Evolutionary conservation across 495 filamentous ascomycete genomes (phyloP), one percentile per base, ranked within the genome.

Genomic region (Daldinia concentrica): DNA sequence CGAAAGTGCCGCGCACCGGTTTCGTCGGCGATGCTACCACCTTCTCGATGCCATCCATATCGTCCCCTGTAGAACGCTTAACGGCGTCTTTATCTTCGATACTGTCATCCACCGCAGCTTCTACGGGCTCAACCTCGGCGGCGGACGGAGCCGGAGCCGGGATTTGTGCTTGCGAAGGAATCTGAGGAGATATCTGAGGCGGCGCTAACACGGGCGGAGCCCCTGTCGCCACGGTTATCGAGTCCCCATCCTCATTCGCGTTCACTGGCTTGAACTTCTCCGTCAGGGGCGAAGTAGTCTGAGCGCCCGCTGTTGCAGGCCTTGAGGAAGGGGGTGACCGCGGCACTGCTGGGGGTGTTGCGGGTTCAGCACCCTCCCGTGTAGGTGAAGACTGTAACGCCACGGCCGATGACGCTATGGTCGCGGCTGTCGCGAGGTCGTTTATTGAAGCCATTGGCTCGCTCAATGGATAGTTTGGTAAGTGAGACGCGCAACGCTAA

Each of bases 1-100:
- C 89, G 43, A 99, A 88, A 34, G 91, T 86, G 55, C 93, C 93
- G 71, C 92, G 87, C 71, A 74, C 75, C 11, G 77, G 71, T 55
- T 62, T 65, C 70, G 19, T 19, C 27, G 19, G 69, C 30, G 39
- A 61, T 17, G 56, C 59, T 48, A 15, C 36, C 15, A 62, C 65
- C 30, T 34, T 57, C 64, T 75, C 76, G 3, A 74, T 55, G 54
- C 74, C 76, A 22, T 63, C 71, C 67, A 73, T 73, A 6, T 50
- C 64, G 11, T 74, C 62, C 6, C 9, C 19, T 17, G 22, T 1
- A 14, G 36, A 22, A 27, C 0, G 22, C 14, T 17, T 11, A 3
- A 3, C n/a, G 6, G 54, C 30, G 6, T 19, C 36, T 29, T 41
- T 41, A 4, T 30, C 24, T 45, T 66, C 68, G 22, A 32, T 37